Evolutionary conservation across 441 rosid genomes (phyloP), one percentile per base, ranked within the genome.

Genomic region (Gossypium laxum): DNA sequence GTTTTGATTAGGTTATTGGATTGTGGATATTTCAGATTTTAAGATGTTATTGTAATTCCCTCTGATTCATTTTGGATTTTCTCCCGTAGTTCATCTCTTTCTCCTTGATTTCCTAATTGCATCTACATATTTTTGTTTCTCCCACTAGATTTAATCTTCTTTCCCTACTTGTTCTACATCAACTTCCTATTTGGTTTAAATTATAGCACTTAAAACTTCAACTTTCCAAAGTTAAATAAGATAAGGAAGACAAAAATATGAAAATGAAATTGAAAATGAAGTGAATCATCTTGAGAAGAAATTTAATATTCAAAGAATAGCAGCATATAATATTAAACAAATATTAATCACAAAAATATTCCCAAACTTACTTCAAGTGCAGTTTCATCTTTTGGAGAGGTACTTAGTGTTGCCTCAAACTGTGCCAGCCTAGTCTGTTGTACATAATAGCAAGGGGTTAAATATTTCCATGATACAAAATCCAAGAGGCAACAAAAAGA

Each of bases 351-450:
- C 11, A 4, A 64, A 67, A 0, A 69, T 43, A 18, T 41, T 41
- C 15, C 24, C 22, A 22, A 59, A 88, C 97, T 86, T 82, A 93
- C 98, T 84, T 93, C 97, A 66, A 90, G 88, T 32, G 89, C 95
- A 77, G 75, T 67, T 73, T 87, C 82, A 84, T 91, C 97, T 76
- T 80, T 82, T 22, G 97, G 92, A 64, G 88, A 82, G 73, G 72
- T 67, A 58, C 64, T 71, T 32, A 93, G 87, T 2, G 72, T 82
- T 67, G 81, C 86, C 78, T 93, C 96, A 64, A 82, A 93, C 77
- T 86, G 84, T 78, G 84, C 85, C 77, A 93, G 86, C 86, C 86
- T 86, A 76, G 74, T 79, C 98, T 93, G 96, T 73, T 70, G 82
- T 63, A 74, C 60, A 48, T 64, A 70, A 72, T 74, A 41, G 18